Conservation (phyloP, 345 rosid species). For the Citrus sp. region DNA sequence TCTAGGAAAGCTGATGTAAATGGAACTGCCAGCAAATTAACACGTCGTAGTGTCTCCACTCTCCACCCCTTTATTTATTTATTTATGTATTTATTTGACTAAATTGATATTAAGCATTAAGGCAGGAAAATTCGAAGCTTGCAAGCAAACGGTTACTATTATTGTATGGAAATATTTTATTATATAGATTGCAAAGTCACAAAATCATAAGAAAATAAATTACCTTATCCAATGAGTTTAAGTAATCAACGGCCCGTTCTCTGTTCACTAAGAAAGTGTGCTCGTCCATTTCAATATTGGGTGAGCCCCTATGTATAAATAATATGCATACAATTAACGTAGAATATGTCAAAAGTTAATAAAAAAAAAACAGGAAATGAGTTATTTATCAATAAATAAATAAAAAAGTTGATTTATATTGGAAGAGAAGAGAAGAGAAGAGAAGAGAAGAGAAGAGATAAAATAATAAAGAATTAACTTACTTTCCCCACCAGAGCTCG, state of each 20-base stretch:
- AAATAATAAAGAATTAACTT: slow-evolving; percentile 24
- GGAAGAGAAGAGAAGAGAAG: too few species aligned
- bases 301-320: slow-evolving; percentile 62
- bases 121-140: neutral
- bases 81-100: neutral
- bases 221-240: slow-evolving; percentile 94
- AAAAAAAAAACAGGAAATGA: neutral
- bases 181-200: neutral
- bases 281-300: slow-evolving; percentile 98
- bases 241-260: slow-evolving; percentile 95
- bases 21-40: neutral
- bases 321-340: too few species aligned
- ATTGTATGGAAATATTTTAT: neutral
- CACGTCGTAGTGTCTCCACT: neutral
- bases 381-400: neutral
- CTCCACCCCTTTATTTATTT: neutral
- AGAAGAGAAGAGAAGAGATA: too few species aligned
- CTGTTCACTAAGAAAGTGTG: slow-evolving; percentile 89
- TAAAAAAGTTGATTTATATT: too few species aligned
- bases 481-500: slow-evolving; percentile 99
- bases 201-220: neutral
- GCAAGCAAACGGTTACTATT: neutral
- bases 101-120: neutral
- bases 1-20: neutral
- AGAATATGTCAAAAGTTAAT: neutral